phyloP scores from a whole-genome alignment of 2,329 filamentous ascomycete genomes.

The Conoideocrella luteorostrata region DNA sequence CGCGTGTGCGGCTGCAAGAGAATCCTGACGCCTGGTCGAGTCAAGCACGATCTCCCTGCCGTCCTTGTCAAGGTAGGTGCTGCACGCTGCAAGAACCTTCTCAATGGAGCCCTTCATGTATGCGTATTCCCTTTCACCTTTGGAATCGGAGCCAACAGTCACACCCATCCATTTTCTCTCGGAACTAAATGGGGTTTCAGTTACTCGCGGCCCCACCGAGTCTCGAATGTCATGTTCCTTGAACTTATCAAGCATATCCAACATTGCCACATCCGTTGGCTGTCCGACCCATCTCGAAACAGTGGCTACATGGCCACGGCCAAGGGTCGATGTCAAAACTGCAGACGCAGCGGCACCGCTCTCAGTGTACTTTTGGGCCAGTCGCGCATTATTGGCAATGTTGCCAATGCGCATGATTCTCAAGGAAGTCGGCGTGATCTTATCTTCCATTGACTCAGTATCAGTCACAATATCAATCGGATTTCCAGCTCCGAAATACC shows the following conservation, averaged over 20 bases:
- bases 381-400: conserved; percentile 87
- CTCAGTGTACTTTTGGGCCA: conserved; percentile 66
- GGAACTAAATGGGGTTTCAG: conserved; percentile 92
- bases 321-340: conserved; percentile 78
- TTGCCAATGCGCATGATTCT: conserved; percentile 88
- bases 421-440: conserved; percentile 66
- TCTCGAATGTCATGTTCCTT: conserved; percentile 88
- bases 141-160: conserved; percentile 60
- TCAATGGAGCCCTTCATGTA: conserved; percentile 97
- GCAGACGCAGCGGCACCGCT: conserved; percentile 63
- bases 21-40: conserved; percentile 64
- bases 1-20: conserved; percentile 68
- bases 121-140: conserved; percentile 66
- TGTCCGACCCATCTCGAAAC: conserved; percentile 94
- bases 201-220: conserved; percentile 71
- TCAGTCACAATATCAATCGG: conserved; percentile 49
- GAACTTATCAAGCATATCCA: conserved; percentile 86
- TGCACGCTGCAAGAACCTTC: conserved; percentile 76
- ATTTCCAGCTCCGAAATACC: conserved; percentile 71
- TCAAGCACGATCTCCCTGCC: conserved; percentile 84
- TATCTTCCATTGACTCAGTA: conserved; percentile 45
- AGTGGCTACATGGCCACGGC: conserved; percentile 47
- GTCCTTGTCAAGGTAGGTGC: conserved; percentile 81
- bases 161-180: conserved; percentile 99
- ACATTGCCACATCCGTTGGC: conserved; percentile 93